Evolutionary conservation across 768 basidiomycete genomes (phyloP).

Genomic region (Lactarius sp.): DNA sequence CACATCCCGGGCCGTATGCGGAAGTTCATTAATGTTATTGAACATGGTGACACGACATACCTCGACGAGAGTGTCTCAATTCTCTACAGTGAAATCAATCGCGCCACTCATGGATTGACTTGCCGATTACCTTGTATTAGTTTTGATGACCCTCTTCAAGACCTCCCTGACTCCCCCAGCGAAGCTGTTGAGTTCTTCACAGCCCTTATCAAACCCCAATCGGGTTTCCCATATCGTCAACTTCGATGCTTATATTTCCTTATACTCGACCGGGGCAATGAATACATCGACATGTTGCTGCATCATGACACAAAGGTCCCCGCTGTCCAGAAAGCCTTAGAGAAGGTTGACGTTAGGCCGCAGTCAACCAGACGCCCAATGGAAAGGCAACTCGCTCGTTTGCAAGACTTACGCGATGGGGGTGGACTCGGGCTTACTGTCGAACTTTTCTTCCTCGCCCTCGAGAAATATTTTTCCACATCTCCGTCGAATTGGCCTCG

Average conservation of each 20-base stretch:
- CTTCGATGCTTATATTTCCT: background rate
- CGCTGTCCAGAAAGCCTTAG: background rate
- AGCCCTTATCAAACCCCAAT: background rate
- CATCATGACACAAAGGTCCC: too few relatives aligned
- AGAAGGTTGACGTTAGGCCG: background rate
- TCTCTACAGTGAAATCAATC: too few relatives aligned
- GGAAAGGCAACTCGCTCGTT: background rate
- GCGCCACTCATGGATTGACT: background rate
- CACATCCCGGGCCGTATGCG: too few relatives aligned
- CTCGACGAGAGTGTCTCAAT: too few relatives aligned
- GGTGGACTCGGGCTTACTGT: slow-evolving; percentile 10
- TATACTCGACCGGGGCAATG: background rate
- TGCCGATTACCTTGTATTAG: background rate
- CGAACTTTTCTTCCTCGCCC: slow-evolving; percentile 8
- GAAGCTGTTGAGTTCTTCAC: background rate
- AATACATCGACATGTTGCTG: too few relatives aligned
- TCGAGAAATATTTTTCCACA: background rate
- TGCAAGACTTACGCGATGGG: background rate
- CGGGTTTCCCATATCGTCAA: background rate
- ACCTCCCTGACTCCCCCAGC: background rate
- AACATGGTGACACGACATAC: too few relatives aligned
- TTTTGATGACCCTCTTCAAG: background rate
- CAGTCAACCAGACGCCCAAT: background rate
- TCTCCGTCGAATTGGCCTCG: background rate
- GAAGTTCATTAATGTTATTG: too few relatives aligned